phyloP scores from a whole-genome alignment of 1,284 basidiomycete genomes.

The Cryptococcus floricola region DNA sequence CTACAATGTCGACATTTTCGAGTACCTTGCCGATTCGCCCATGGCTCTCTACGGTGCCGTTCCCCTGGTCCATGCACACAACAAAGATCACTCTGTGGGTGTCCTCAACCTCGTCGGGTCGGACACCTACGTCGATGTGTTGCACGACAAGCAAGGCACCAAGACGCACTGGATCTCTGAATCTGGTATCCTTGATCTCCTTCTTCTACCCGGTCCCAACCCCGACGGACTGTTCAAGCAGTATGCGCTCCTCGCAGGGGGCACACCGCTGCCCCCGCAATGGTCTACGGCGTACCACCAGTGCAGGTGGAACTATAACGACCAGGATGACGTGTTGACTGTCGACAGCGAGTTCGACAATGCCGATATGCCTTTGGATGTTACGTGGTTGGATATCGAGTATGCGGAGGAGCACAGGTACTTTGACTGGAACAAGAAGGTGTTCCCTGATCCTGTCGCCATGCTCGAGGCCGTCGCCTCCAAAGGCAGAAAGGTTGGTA shows the following conservation, averaged over 20 bases:
- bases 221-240: constrained; percentile 77
- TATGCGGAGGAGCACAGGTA: constrained; percentile 93
- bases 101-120: constrained; percentile 88
- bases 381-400: constrained; percentile 98
- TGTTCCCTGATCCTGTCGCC: constrained; percentile 87
- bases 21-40: constrained; percentile 85
- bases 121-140: constrained; percentile 94
- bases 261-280: constrained; percentile 78
- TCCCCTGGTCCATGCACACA: constrained; percentile 90
- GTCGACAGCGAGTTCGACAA: constrained; percentile 87
- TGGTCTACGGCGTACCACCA: constrained; percentile 96
- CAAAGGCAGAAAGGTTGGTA: constrained; percentile 72
- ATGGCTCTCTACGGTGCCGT: constrained; percentile 91
- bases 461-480: constrained; percentile 89
- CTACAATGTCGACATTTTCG: constrained; percentile 96
- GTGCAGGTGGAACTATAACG: constrained; percentile 97
- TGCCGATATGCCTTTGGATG: constrained; percentile 90
- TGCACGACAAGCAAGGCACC: constrained; percentile 59
- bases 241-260: constrained; percentile 80
- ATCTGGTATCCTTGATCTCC: constrained; percentile 89
- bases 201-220: constrained; percentile 86
- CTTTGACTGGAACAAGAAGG: constrained; percentile 91
- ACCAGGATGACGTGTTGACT: constrained; percentile 79
- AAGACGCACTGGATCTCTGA: constrained; percentile 96
- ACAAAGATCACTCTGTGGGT: constrained; percentile 71